A percentile compares a stretch with the other conserved stretches of the same genome.
These are phyloP conservation scores for Penicillium sp. DNA, from an alignment of 2,329 filamentous ascomycete species.

Conservation along the genomic window DNA sequence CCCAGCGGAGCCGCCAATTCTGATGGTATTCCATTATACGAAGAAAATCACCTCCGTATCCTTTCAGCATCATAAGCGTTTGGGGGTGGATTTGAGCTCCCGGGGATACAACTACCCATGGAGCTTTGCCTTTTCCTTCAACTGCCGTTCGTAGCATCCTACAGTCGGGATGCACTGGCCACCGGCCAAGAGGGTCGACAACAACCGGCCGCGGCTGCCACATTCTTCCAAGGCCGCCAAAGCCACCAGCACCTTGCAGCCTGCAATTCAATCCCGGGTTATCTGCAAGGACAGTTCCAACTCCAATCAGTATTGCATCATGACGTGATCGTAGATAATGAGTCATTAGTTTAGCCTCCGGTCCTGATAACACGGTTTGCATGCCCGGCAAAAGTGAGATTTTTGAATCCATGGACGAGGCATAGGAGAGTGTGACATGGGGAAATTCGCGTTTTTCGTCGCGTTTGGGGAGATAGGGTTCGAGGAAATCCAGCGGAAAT, in stretches of 20 bases:
- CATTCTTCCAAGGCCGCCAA: slow-evolving; percentile 56
- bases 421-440: slow-evolving; percentile 83
- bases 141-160: slow-evolving; percentile 70
- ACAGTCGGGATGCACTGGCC: slow-evolving; percentile 64
- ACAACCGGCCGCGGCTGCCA: slow-evolving; percentile 81
- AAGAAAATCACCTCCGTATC: slow-evolving; percentile 53
- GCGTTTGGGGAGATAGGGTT: slow-evolving; percentile 56
- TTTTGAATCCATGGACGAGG: slow-evolving; percentile 83
- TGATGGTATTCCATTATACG: slow-evolving; percentile 45
- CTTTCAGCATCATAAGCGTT: slow-evolving; percentile 51
- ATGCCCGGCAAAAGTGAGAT: slow-evolving; percentile 76
- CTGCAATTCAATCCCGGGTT: slow-evolving; percentile 86
- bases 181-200: slow-evolving; percentile 78
- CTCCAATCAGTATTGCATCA: slow-evolving; percentile 83
- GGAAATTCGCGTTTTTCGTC: slow-evolving; percentile 46
- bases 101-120: slow-evolving; percentile 69
- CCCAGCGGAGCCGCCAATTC: slow-evolving; percentile 64
- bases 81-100: slow-evolving; percentile 51
- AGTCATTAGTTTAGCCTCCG: slow-evolving; percentile 87
- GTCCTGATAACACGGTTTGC: slow-evolving; percentile 83
- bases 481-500: slow-evolving; percentile 52
- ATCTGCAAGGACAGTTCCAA: slow-evolving; percentile 82
- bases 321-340: slow-evolving; percentile 85
- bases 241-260: slow-evolving; percentile 64
- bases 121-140: slow-evolving; percentile 70